phyloP scores from a whole-genome alignment of 768 basidiomycete genomes.

The Xerocomellus chrysenteron region DNA sequence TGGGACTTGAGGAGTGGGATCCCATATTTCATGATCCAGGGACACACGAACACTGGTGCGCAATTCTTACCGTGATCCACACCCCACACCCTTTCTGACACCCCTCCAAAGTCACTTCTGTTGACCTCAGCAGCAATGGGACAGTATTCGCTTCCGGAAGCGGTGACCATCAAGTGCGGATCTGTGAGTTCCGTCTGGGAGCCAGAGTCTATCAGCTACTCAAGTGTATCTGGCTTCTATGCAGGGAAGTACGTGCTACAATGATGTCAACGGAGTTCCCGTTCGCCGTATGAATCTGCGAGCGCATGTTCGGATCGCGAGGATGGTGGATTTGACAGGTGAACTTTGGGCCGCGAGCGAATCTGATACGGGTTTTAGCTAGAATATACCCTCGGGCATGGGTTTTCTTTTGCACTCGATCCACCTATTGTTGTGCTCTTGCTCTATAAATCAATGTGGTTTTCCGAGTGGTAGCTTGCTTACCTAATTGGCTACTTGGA shows the following conservation, averaged over 20 bases:
- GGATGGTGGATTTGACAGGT: conserved; percentile 5
- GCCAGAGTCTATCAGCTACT: conserved; percentile 15
- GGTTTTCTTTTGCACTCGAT: not conserved
- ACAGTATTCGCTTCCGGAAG: conserved; percentile 36
- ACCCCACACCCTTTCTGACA: conserved; percentile 10
- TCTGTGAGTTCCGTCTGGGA: conserved; percentile 29
- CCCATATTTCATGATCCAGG: conserved; percentile 36
- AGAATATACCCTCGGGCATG: not conserved
- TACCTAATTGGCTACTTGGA: conserved; percentile 21
- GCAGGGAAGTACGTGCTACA: conserved; percentile 30
- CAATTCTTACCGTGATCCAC: conserved; percentile 22
- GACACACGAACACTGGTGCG: conserved; percentile 36
- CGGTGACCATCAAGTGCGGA: conserved; percentile 37
- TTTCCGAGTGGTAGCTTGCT: conserved; percentile 8
- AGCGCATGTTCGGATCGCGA: conserved; percentile 4
- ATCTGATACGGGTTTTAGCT: conserved; percentile 1
- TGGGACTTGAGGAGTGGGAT: conserved; percentile 36
- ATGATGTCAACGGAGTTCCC: conserved; percentile 12
- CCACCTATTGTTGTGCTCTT: not conserved
- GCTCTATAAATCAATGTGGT: not conserved
- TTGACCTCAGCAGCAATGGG: conserved; percentile 37
- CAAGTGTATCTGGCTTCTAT: conserved; percentile 7
- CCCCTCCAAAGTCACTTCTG: conserved; percentile 33
- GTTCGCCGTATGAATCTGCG: not conserved
- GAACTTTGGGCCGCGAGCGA: conserved; percentile 1